Conservation (phyloP, 2,329 filamentous ascomycete genomes). For the Karstenula rhodostoma region DNA sequence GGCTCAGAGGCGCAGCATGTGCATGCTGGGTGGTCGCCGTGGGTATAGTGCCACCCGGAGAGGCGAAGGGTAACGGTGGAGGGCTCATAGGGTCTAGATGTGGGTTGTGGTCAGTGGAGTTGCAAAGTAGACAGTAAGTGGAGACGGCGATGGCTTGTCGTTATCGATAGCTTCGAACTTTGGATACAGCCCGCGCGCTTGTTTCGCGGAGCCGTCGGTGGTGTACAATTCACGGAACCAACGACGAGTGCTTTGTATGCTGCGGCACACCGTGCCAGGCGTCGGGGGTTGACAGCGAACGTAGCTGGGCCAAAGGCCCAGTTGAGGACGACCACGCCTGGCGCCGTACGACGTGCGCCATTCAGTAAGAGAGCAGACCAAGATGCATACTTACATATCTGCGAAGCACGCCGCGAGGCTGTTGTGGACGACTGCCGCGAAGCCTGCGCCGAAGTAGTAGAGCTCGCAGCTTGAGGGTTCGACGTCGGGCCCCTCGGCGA, state of each 20-base stretch:
- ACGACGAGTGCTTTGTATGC: not conserved
- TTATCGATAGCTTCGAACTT: not conserved
- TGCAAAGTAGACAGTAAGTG: not conserved
- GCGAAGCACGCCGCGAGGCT: constrained; percentile 52
- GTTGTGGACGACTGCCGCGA: constrained; percentile 47
- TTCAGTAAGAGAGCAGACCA: not conserved
- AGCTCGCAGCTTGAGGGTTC: constrained; percentile 16
- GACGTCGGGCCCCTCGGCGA: constrained; percentile 19
- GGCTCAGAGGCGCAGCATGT: constrained; percentile 48
- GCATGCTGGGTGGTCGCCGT: constrained; percentile 34
- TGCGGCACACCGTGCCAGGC: not conserved
- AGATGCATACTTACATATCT: constrained; percentile 26
- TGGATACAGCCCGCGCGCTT: not conserved
- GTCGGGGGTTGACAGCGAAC: not conserved
- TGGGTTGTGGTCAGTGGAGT: constrained; percentile 36
- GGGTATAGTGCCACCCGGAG: constrained; percentile 43
- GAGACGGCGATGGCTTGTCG: not conserved
- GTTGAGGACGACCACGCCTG: not conserved
- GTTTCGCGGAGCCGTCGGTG: not conserved
- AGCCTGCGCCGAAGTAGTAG: constrained; percentile 40
- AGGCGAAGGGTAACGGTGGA: constrained; percentile 52
- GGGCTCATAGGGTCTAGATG: constrained; percentile 58
- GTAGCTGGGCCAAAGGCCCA: not conserved
- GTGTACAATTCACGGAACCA: not conserved
- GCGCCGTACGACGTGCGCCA: not conserved